Evolutionary conservation across 176 grass and related monocot species (phyloP).

Genomic region (Metroxylon sagu): DNA sequence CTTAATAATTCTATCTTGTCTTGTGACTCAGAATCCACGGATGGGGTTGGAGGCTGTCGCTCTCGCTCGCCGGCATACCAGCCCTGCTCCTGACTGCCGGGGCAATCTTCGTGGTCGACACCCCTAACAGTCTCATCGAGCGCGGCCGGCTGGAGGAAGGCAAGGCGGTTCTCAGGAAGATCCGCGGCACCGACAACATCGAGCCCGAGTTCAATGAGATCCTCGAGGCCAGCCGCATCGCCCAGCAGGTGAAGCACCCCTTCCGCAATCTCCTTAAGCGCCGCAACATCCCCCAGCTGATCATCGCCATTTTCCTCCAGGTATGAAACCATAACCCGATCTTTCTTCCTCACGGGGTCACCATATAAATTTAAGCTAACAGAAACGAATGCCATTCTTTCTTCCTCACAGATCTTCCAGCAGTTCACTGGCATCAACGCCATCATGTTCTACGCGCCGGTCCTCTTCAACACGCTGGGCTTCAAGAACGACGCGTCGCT

Average conservation of each 20-base stretch:
- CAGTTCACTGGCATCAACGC: constrained; percentile 95
- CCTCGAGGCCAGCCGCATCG: constrained; percentile 61
- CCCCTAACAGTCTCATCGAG: constrained; percentile 87
- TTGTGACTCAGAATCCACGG: constrained; percentile 41
- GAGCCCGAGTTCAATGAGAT: constrained; percentile 87
- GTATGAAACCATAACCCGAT: no score
- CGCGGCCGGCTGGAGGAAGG: constrained; percentile 64
- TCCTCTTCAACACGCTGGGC: constrained; percentile 85
- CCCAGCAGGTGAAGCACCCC: constrained; percentile 83
- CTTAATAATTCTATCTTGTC: no score
- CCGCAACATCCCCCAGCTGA: constrained; percentile 59
- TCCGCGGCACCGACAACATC: constrained; percentile 68
- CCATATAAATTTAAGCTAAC: no score
- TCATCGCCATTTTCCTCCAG: constrained; percentile 78
- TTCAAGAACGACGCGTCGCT: constrained; percentile 80
- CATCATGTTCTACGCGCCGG: constrained; percentile 99
- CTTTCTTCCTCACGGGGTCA: no score
- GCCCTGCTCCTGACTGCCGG: constrained; percentile 60
- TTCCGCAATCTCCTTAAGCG: constrained; percentile 79
- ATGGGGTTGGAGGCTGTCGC: constrained; percentile 75
- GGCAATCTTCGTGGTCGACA: constrained; percentile 63
- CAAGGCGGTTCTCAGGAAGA: constrained; percentile 56
- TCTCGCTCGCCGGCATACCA: constrained; percentile 78
- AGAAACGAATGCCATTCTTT: no score
- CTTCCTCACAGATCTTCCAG: constrained; percentile 58